These are phyloP conservation scores for Martiniozyma asiatica DNA, from an alignment of 1,139 yeast genomes.

Conservation along the genomic window DNA sequence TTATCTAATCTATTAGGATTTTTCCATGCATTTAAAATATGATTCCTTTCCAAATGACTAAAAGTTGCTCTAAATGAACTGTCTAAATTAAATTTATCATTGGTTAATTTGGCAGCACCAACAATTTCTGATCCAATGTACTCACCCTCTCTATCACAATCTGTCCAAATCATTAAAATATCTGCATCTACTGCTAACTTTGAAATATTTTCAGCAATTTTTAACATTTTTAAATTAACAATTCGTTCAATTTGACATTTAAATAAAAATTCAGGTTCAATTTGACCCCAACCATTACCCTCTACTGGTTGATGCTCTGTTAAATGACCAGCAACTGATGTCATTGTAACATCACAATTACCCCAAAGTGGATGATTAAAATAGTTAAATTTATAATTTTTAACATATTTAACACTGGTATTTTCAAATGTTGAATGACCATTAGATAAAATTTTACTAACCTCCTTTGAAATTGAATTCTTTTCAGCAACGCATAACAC, in stretches of 20 bases:
- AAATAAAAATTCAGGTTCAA: constrained; percentile 56
- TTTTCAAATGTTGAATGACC: constrained; percentile 41
- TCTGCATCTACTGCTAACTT: constrained; percentile 51
- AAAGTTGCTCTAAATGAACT: constrained; percentile 65
- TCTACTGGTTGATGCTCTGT: constrained; percentile 54
- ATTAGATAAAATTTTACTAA: constrained; percentile 65
- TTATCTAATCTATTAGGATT: constrained; percentile 54
- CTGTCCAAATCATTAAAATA: constrained; percentile 89
- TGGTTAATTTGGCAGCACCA: constrained; percentile 51
- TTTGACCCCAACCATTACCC: constrained; percentile 55
- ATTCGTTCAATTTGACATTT: constrained; percentile 50
- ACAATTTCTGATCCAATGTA: constrained; percentile 82
- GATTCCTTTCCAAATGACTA: constrained; percentile 73
- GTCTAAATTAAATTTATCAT: constrained; percentile 32
- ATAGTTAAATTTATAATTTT: constrained; percentile 61
- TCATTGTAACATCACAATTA: constrained; percentile 72
- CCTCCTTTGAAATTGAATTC: constrained; percentile 86
- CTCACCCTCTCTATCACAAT: constrained; percentile 98
- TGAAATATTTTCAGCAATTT: constrained; percentile 58
- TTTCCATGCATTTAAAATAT: constrained; percentile 63
- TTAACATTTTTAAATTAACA: constrained; percentile 28
- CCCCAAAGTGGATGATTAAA: constrained; percentile 51
- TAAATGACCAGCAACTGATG: constrained; percentile 84
- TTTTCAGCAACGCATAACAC: constrained; percentile 95
- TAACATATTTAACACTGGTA: constrained; percentile 47